A percentile compares a stretch with the other conserved stretches of the same genome.
These are phyloP conservation scores for Arthrobotrys conoides DNA, from an alignment of 2,329 filamentous ascomycete species.

Conservation along the genomic window DNA sequence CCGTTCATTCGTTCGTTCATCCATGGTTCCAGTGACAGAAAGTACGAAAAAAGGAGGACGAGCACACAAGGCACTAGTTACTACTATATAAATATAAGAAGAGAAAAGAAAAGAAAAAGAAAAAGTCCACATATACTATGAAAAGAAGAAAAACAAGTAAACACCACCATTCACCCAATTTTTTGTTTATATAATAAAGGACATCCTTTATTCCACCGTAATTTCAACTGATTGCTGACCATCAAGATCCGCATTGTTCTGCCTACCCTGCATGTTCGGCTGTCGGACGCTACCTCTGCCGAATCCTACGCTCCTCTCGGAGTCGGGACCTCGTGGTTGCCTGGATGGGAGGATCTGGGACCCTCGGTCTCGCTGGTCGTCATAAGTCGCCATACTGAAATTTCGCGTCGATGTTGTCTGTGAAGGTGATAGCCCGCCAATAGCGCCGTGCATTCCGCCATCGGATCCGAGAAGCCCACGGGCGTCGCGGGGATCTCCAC, in stretches of 20 bases:
- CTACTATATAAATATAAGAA: conserved; percentile 39
- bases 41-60: conserved; percentile 39
- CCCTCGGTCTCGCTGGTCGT: conserved; percentile 62
- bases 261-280: conserved; percentile 39
- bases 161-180: conserved; percentile 41
- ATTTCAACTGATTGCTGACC: conserved; percentile 64
- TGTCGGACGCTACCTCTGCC: conserved; percentile 60
- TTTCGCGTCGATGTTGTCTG: conserved; percentile 62
- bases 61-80: conserved; percentile 43
- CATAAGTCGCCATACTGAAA: conserved; percentile 63
- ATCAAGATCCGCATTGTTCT: conserved; percentile 50
- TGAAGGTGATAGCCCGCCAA: conserved; percentile 57
- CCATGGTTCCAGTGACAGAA: conserved; percentile 14
- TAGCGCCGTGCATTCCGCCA: conserved; percentile 55
- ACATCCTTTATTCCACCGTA: conserved; percentile 64
- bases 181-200: conserved; percentile 31
- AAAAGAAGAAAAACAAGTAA: conserved; percentile 49
- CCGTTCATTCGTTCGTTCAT: conserved; percentile 31
- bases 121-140: conserved; percentile 56
- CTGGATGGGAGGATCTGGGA: conserved; percentile 64
- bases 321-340: conserved; percentile 65
- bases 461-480: conserved; percentile 63
- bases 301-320: conserved; percentile 64
- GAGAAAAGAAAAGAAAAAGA: conserved; percentile 42
- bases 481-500: conserved; percentile 64